Evolutionary conservation across 2,329 filamentous ascomycete genomes (phyloP).

Genomic region (Venturia nashicola): DNA sequence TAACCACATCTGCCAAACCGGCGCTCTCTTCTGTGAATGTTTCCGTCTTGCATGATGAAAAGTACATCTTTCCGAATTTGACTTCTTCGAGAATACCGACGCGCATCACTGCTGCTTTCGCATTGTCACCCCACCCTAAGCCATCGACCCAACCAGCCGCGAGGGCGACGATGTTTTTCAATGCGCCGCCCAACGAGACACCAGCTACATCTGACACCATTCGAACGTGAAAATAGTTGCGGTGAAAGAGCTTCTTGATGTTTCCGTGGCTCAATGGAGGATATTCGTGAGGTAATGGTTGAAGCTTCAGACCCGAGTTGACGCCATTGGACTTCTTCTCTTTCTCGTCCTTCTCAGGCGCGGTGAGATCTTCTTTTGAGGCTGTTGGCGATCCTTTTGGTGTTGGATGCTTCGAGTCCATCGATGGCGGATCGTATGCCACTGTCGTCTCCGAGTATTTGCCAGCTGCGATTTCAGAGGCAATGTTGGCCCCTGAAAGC

Average conservation of each 20-base stretch:
- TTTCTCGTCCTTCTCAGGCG: conserved; percentile 28
- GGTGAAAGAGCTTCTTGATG: conserved; percentile 79
- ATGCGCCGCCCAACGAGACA: conserved; percentile 81
- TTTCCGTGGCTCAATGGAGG: conserved; percentile 75
- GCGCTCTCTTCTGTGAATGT: conserved; percentile 97
- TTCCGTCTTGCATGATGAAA: conserved; percentile 54
- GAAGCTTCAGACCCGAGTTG: conserved; percentile 38
- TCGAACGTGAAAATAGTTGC: conserved; percentile 94
- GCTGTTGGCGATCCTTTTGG: conserved; percentile 38
- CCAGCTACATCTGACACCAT: conserved; percentile 93
- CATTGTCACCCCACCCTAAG: conserved; percentile 94
- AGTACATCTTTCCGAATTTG: conserved; percentile 89
- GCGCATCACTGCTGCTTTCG: conserved; percentile 97
- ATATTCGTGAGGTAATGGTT: conserved; percentile 67
- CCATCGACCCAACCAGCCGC: conserved; percentile 93
- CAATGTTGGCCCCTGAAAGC: conserved; percentile 91
- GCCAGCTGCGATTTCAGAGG: conserved; percentile 84
- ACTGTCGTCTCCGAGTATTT: conserved; percentile 97
- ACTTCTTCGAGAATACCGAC: conserved; percentile 95
- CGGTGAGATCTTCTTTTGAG: conserved; percentile 37
- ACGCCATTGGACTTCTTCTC: conserved; percentile 45
- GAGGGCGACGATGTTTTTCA: conserved; percentile 95
- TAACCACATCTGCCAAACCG: conserved; percentile 91
- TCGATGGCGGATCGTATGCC: conserved; percentile 81
- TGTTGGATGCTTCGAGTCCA: conserved; percentile 72